phyloP scores from a whole-genome alignment of 2,329 filamentous ascomycete species.

The Pleomassaria siparia region DNA sequence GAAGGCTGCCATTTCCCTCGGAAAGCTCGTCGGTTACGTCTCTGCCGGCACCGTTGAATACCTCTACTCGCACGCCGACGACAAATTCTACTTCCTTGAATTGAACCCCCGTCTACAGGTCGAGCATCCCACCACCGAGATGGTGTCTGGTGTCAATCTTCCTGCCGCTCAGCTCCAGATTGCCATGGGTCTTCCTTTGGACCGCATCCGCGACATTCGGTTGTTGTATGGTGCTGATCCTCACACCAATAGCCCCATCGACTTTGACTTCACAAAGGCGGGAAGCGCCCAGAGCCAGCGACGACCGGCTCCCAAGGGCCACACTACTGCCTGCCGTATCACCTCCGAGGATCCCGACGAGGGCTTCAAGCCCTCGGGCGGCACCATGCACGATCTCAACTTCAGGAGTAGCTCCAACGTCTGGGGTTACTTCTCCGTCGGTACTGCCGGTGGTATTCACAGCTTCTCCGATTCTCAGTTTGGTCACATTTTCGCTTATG shows the following conservation, averaged over 20 bases:
- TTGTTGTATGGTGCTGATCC: conserved; percentile 95
- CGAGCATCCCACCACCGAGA: conserved; percentile 98
- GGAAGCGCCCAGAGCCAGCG: conserved; percentile 83
- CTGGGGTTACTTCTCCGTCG: conserved; percentile 99
- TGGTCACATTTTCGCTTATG: conserved; percentile 98
- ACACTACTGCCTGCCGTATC: conserved; percentile 98
- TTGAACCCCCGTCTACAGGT: conserved; percentile 98
- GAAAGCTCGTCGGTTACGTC: conserved; percentile 93
- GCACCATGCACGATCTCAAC: conserved; percentile 98
- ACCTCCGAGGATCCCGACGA: conserved; percentile 98
- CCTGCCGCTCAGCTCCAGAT: conserved; percentile 97
- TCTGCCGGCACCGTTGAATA: conserved; percentile 99
- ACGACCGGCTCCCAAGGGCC: conserved; percentile 88
- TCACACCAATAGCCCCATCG: conserved; percentile 81
- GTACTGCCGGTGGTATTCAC: conserved; percentile 94
- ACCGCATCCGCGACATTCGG: conserved; percentile 94
- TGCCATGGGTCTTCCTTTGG: conserved; percentile 96
- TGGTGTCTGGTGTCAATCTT: conserved; percentile 97
- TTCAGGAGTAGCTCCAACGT: conserved; percentile 98
- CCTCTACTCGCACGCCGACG: conserved; percentile 94
- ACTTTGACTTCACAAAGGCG: conserved; percentile 92
- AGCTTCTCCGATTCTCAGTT: conserved; percentile 99
- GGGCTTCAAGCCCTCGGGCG: conserved; percentile 98
- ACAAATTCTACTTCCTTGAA: conserved; percentile 99
- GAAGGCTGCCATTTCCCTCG: conserved; percentile 89